Evolutionary conservation across 2,329 filamentous ascomycete species (phyloP), one percentile per base, ranked within the genome.

Genomic region (Fonsecaea multimorphosa): DNA sequence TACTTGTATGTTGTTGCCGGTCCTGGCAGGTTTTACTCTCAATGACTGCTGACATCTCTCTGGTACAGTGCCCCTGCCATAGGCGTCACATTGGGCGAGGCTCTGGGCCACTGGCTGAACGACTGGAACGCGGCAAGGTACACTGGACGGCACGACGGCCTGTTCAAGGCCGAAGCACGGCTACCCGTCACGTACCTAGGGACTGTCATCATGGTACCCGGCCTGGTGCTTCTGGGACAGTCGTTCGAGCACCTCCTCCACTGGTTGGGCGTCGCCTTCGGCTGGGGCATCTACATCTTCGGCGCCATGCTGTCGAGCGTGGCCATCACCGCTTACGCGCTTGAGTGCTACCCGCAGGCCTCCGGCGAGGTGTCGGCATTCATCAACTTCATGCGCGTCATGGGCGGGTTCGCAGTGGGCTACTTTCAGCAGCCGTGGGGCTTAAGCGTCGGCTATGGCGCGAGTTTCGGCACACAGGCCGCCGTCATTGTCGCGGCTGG

Each of bases 391-490:
- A 78, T 78, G 0, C 74, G 83, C 0, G 82, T 80, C 0, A 69
- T 80, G 2, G 82, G 81, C 22, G 83, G 83, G 0, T 86, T 86
- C 66, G 51, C 61, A 14, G 61, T 70, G 32, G 56, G 77, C 27
- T 85, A 85, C 70, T 83, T 85, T 61, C 81, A 85, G 77, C 78
- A 84, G 2, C 72, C 73, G 12, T 86, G 84, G 84, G 82, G 79
- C 0, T 68, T 74, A 4, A 74, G 75, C 3, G 71, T 78, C 60
- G 83, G 82, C 0, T 76, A 81, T 1, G 76, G 77, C 59, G 69
- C 73, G 16, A 81, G 79, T 71, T 79, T 84, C 58, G 81, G 81
- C 1, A 80, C 80, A 9, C 82, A 84, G 74, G 52, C 52, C 2
- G 78, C 76, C 2, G 81, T 74, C 1, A 76, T 83, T 55, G 76